These are phyloP conservation scores for Fraxinus pennsylvanica DNA, from an alignment of 257 asterid species.

Conservation along the genomic window DNA sequence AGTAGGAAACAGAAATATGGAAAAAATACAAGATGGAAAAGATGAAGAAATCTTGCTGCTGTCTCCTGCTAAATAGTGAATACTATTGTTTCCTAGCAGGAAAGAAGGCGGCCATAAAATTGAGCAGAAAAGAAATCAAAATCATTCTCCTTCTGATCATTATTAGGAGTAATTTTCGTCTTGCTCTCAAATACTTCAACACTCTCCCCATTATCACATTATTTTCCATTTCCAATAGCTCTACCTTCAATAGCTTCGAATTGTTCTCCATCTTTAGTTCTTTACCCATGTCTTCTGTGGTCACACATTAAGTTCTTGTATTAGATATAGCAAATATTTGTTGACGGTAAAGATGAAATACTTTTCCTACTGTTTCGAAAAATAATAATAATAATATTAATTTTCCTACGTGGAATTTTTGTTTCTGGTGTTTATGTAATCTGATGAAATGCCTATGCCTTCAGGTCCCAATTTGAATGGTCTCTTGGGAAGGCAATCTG, in stretches of 20 bases:
- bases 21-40: background rate
- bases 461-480: slow-evolving; percentile 84
- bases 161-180: background rate
- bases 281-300: background rate
- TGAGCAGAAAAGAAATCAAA: background rate
- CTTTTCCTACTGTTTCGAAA: background rate
- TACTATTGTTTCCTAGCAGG: background rate
- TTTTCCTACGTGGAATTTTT: background rate
- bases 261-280: background rate
- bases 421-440: background rate
- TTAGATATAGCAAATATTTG: background rate
- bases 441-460: slow-evolving; percentile 7
- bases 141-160: background rate
- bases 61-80: background rate
- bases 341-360: background rate
- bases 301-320: background rate
- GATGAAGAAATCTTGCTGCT: background rate
- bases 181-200: background rate
- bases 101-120: background rate
- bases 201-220: background rate
- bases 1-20: background rate
- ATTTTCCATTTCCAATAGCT: background rate
- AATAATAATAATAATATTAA: too few relatives aligned
- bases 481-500: slow-evolving; percentile 82
- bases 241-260: background rate